Conservation (phyloP, 2,329 filamentous ascomycete genomes). For the Talaromyces albobiverticillius region DNA sequence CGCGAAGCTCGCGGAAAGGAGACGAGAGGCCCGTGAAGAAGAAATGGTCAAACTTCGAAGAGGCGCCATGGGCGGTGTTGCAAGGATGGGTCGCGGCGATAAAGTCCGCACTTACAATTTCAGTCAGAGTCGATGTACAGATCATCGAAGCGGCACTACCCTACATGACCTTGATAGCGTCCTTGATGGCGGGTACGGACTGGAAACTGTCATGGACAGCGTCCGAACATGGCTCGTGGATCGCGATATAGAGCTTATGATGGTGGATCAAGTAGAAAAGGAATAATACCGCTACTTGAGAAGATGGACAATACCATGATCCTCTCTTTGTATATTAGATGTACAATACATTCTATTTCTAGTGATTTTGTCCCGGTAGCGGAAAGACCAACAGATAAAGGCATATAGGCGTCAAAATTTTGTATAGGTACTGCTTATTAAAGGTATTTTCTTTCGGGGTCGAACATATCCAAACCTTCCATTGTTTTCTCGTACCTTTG, state of each 20-base stretch:
- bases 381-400: neutral
- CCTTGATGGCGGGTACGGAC: constrained; percentile 68
- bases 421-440: constrained; percentile 36
- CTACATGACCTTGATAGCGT: constrained; percentile 77
- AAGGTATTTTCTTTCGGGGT: constrained; percentile 82
- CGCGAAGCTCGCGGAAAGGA: constrained; percentile 73
- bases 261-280: constrained; percentile 56
- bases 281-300: constrained; percentile 8
- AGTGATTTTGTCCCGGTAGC: too few species aligned
- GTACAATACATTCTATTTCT: constrained; percentile 12
- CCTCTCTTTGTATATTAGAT: constrained; percentile 9
- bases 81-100: constrained; percentile 80
- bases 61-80: constrained; percentile 73
- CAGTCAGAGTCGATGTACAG: constrained; percentile 75
- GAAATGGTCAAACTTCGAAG: constrained; percentile 71
- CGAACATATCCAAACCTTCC: constrained; percentile 73
- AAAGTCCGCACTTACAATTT: constrained; percentile 93
- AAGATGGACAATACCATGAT: neutral
- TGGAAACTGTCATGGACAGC: constrained; percentile 75
- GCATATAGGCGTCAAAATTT: neutral
- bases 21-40: constrained; percentile 79
- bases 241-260: constrained; percentile 69
- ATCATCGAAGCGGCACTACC: constrained; percentile 78
- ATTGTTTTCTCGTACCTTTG: constrained; percentile 86
- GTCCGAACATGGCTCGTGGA: constrained; percentile 73